Conservation (phyloP, 2,329 filamentous ascomycete species). For the Dothiorella sarmentorum region DNA sequence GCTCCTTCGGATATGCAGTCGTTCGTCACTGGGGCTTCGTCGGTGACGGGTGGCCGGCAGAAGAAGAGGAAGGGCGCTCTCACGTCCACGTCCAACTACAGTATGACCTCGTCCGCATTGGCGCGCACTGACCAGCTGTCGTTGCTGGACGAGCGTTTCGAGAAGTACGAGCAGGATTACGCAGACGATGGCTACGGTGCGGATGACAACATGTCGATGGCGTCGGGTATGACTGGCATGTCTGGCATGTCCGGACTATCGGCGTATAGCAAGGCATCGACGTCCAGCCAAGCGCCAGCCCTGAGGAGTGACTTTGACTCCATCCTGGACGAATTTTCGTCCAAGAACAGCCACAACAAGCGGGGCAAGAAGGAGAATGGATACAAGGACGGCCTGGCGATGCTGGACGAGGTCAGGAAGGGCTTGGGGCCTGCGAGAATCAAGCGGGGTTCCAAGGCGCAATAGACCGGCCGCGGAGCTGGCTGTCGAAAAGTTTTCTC, state of each 20-base stretch:
- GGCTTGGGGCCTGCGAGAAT: constrained; percentile 67
- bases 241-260: constrained; percentile 45
- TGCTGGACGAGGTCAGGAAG: constrained; percentile 84
- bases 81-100: constrained; percentile 82
- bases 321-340: constrained; percentile 90
- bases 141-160: constrained; percentile 84
- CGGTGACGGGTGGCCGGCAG: constrained; percentile 69
- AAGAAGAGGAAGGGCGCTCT: constrained; percentile 96
- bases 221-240: constrained; percentile 50
- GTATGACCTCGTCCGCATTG: constrained; percentile 86
- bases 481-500: not conserved
- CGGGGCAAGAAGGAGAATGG: constrained; percentile 71
- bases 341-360: constrained; percentile 61
- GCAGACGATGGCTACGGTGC: constrained; percentile 48
- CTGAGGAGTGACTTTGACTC: constrained; percentile 77
- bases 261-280: constrained; percentile 26
- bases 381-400: constrained; percentile 75
- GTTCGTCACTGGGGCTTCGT: constrained; percentile 66
- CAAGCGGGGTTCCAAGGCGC: not conserved
- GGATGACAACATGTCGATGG: constrained; percentile 48
- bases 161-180: constrained; percentile 81
- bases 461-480: not conserved
- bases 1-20: constrained; percentile 64
- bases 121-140: constrained; percentile 83
- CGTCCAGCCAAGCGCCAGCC: constrained; percentile 46